Conservation (phyloP, 2,329 filamentous ascomycete species). For the Tolypocladium album region DNA sequence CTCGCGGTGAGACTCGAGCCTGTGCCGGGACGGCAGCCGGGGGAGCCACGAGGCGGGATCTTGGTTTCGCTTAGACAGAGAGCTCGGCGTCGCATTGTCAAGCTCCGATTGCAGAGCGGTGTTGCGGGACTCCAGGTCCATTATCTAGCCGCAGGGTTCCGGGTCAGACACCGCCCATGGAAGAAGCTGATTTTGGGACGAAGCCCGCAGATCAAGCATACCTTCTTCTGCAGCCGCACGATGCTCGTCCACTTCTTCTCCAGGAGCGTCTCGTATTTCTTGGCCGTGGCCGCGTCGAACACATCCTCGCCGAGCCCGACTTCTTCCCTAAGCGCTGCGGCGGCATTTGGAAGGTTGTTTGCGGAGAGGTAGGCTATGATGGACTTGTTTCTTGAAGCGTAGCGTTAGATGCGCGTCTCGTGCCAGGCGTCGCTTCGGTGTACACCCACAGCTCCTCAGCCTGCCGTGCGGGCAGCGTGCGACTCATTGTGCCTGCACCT, state of each 20-base stretch:
- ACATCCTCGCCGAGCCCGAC: slow-evolving; percentile 56
- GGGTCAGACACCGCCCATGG: not conserved
- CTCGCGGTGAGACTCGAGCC: slow-evolving; percentile 69
- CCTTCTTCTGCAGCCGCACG: slow-evolving; percentile 91
- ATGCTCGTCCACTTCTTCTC: slow-evolving; percentile 99
- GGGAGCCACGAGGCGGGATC: slow-evolving; percentile 83
- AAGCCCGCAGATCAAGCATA: slow-evolving; percentile 19
- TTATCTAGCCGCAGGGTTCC: slow-evolving; percentile 48
- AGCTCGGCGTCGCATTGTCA: slow-evolving; percentile 67
- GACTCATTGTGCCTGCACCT: slow-evolving; percentile 46
- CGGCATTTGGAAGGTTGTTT: slow-evolving; percentile 58
- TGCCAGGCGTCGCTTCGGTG: not conserved
- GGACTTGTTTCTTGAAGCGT: slow-evolving; percentile 64
- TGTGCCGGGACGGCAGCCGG: slow-evolving; percentile 69
- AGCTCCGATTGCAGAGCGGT: slow-evolving; percentile 68
- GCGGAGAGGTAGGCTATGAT: slow-evolving; percentile 81
- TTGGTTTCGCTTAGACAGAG: slow-evolving; percentile 68
- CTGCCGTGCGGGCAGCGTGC: slow-evolving; percentile 67
- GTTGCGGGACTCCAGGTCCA: slow-evolving; percentile 78
- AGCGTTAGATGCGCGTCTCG: slow-evolving; percentile 2
- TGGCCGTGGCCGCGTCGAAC: slow-evolving; percentile 72
- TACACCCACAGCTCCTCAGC: slow-evolving; percentile 74
- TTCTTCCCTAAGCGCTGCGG: slow-evolving; percentile 65
- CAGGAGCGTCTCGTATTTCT: slow-evolving; percentile 87
- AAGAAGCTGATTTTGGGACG: no score